Base-by-base conservation (phyloP, 768 basidiomycete genomes). In the Neoboletus magnificus region DNA sequence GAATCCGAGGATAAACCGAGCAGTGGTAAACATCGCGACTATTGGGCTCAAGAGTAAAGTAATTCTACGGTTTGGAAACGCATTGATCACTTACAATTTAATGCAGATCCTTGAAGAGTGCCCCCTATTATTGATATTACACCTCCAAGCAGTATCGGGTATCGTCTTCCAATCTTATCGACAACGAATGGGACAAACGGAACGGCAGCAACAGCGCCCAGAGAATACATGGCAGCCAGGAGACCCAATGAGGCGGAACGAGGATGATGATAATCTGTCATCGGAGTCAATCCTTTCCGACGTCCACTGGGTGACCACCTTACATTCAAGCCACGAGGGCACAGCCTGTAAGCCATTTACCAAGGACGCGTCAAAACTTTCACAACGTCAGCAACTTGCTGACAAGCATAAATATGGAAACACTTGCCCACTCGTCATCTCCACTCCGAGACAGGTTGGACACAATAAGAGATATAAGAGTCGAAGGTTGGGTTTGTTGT, bases 331-430 rank as follows among this genome's bases (percentile, higher is more conserved):
- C 82, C 82, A 85, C 0, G 81, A 79, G 22, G 76, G 67, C 4
- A 85, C 82, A 0, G 82, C 80, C 66, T 85, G 84, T 40, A 85
- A 62, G 36, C 82, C 83, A 61, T 83, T 84, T 63, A 85, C 73
- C 82, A 85, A 84, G 5, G 82, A 82, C 0, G 83, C 81, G 9
- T 66, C 64, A 18, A 63, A 63, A 0, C 63, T 65, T 50, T 51
- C 4, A 1, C 20, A 2, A 1, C 1, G n/a, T 66, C 44, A 66
- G 27, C 15, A 18, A 13, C 15, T 20, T 18, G 1, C 13, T 1
- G 11, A 5, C 1, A n/a, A 42, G 15, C 16, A 16, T 22, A 30
- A 0, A 8, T 13, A 16, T 12, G 10, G 9, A 57, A 37, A 32
- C 5, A 41, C 62, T 55, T 39, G 13, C 64, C 65, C 64, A n/a